Percentiles rank a stretch among this genome's conserved stretches.
phyloP scores from a whole-genome alignment of 768 basidiomycete genomes.

The Megacollybia marginata region DNA sequence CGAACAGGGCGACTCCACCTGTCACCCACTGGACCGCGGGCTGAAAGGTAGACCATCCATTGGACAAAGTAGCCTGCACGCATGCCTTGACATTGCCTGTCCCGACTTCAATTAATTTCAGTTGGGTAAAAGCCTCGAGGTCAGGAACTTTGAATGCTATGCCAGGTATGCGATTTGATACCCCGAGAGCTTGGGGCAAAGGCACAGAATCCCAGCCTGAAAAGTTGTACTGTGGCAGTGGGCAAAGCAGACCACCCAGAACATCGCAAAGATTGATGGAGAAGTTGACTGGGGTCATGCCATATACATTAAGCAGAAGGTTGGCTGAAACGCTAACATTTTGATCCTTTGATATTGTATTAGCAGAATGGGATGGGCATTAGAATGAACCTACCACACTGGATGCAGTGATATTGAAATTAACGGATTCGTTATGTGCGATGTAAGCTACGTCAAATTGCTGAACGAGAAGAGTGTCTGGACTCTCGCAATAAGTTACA shows the following conservation, averaged over 20 bases:
- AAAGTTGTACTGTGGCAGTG: constrained; percentile 76
- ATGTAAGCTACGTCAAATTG: constrained; percentile 72
- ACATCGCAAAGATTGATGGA: constrained; percentile 83
- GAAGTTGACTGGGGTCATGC: constrained; percentile 71
- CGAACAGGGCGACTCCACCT: constrained; percentile 54
- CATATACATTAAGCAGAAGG: constrained; percentile 82
- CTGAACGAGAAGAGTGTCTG: constrained; percentile 72
- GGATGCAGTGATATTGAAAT: constrained; percentile 81
- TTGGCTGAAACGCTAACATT: constrained; percentile 80
- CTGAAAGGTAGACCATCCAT: constrained; percentile 81
- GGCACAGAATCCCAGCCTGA: constrained; percentile 69
- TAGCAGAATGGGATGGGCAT: constrained; percentile 1
- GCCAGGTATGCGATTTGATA: constrained; percentile 53
- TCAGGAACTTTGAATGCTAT: constrained; percentile 88
- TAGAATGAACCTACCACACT: constrained; percentile 59
- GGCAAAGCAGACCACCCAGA: constrained; percentile 77
- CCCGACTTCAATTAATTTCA: constrained; percentile 60
- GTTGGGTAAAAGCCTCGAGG: constrained; percentile 81
- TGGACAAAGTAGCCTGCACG: constrained; percentile 85
- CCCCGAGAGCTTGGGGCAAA: constrained; percentile 51
- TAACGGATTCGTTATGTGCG: constrained; percentile 61
- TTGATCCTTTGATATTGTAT: constrained; percentile 39
- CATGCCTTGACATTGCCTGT: constrained; percentile 80
- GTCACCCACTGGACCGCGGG: constrained; percentile 72
- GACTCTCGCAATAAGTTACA: constrained; percentile 80